A percentile compares a stretch with the other conserved stretches of the same genome.
Conservation (phyloP, 2,329 filamentous ascomycete genomes). For the Fusarium floridanum region DNA sequence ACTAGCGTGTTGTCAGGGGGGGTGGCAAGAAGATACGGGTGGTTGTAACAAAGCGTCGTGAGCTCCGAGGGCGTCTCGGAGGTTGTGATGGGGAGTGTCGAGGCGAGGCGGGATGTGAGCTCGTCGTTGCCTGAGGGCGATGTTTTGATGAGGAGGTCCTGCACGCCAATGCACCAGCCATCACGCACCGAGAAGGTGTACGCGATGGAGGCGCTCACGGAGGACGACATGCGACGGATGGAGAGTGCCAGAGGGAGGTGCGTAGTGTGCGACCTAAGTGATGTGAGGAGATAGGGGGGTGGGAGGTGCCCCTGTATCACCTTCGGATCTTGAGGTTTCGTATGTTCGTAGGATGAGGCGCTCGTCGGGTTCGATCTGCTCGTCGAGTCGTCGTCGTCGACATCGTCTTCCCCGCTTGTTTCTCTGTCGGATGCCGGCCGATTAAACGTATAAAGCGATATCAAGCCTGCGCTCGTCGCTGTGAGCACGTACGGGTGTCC, state of each 20-base stretch:
- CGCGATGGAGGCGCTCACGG: constrained; percentile 84
- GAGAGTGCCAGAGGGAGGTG: constrained; percentile 85
- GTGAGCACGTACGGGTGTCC: constrained; percentile 82
- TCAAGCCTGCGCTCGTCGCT: constrained; percentile 78
- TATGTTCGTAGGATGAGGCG: background rate
- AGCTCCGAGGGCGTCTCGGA: constrained; percentile 48
- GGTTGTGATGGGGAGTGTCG: constrained; percentile 51
- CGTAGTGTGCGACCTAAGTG: constrained; percentile 83
- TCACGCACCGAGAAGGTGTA: constrained; percentile 84
- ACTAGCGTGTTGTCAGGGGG: constrained; percentile 90
- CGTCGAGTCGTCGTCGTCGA: background rate
- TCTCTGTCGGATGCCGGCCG: constrained; percentile 24
- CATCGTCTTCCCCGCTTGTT: constrained; percentile 8
- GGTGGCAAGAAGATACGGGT: constrained; percentile 87
- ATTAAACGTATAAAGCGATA: constrained; percentile 81
- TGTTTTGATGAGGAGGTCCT: constrained; percentile 79
- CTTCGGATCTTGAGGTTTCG: background rate
- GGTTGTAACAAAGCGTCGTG: constrained; percentile 76
- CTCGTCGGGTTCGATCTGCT: background rate
- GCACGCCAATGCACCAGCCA: constrained; percentile 92
- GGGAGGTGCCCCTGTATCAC: constrained; percentile 24
- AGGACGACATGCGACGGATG: constrained; percentile 74
- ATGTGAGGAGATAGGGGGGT: constrained; percentile 71
- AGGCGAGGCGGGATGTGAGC: constrained; percentile 54
- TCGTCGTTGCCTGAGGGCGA: constrained; percentile 47